Evolutionary conservation across 108 stramenopile species (phyloP), one percentile per base, ranked within the genome.

Genomic region (Schizochytrium sp.): DNA sequence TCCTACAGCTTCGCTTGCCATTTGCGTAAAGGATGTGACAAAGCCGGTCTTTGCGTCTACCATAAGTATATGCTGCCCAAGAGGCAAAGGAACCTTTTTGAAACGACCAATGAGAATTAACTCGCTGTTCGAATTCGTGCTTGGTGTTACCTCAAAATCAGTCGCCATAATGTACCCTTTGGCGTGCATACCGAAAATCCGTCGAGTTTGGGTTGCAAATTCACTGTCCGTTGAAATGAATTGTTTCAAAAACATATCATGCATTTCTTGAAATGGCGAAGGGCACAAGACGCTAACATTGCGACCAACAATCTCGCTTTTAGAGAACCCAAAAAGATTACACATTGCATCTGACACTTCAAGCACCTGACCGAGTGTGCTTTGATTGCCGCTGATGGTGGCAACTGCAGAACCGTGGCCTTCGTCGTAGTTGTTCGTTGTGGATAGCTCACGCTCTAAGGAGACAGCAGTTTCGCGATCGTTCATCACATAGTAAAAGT

Each of bases 121-220:
- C 50, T 83, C 76, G 76, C 50, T 55, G 13, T 83, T 49, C 5
- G 76, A 38, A 53, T 83, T 83, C 45, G 76, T 83, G 47, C 76
- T 83, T 7, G 76, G 76, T 53, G 76, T 83, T 5, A 83, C 47
- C 50, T 55, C 76, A 2, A 83, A 83, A 40, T 83, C 76, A 0
- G 53, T 83, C 28, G 76, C 50, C 76, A 83, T 83, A 3, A 83
- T 83, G 53, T 83, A 83, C 5, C 76, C 76, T 53, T 83, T 83
- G 28, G 50, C 53, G 76, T 83, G 76, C 47, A 83, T 83, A n/a
- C 76, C 76, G 40, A 83, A 83, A n/a, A 83, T 83, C 50, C 76
- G 76, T 0, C 76, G 76, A 17, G 76, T 83, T 42, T 83, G 76
- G 50, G 76, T 83, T 10, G 76, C 47, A 53, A 83, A 83, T 28